Evolutionary conservation across 495 filamentous ascomycete species (phyloP).

Genomic region (Haplographium delicatum): DNA sequence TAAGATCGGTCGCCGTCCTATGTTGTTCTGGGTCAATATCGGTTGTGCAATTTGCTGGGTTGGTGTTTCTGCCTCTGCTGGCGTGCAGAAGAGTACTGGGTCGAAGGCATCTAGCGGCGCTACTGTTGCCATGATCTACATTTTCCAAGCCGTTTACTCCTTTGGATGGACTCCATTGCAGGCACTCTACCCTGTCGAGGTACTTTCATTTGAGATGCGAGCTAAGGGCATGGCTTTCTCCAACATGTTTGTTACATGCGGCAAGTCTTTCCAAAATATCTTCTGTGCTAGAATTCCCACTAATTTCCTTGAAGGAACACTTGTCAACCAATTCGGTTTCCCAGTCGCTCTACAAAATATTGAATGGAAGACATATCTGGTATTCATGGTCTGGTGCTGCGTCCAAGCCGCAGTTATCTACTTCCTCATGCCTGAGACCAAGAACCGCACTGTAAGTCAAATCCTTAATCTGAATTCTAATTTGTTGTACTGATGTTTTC

Average conservation of each 20-base stretch:
- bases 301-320: slow-evolving; percentile 19
- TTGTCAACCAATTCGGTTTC: slow-evolving; percentile 41
- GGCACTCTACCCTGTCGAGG: slow-evolving; percentile 59
- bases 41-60: slow-evolving; percentile 47
- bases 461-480: not conserved
- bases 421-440: slow-evolving; percentile 23
- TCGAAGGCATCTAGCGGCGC: slow-evolving; percentile 44
- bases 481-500: not conserved
- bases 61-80: slow-evolving; percentile 44
- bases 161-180: slow-evolving; percentile 58
- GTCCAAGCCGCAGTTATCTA: slow-evolving; percentile 21
- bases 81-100: slow-evolving; percentile 40
- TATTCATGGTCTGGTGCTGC: slow-evolving; percentile 19
- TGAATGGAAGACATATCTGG: slow-evolving; percentile 37
- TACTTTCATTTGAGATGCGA: slow-evolving; percentile 50
- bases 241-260: slow-evolving; percentile 26
- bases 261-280: not conserved
- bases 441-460: slow-evolving; percentile 24
- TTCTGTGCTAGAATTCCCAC: too few relatives aligned
- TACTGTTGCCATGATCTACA: slow-evolving; percentile 53
- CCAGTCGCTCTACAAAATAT: slow-evolving; percentile 31
- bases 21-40: slow-evolving; percentile 51
- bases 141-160: slow-evolving; percentile 58
- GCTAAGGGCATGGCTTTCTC: slow-evolving; percentile 55
- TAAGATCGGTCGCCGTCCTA: slow-evolving; percentile 56